Evolutionary conservation across 2,329 filamentous ascomycete species (phyloP).

Genomic region (Verticillium nonalfalfae): DNA sequence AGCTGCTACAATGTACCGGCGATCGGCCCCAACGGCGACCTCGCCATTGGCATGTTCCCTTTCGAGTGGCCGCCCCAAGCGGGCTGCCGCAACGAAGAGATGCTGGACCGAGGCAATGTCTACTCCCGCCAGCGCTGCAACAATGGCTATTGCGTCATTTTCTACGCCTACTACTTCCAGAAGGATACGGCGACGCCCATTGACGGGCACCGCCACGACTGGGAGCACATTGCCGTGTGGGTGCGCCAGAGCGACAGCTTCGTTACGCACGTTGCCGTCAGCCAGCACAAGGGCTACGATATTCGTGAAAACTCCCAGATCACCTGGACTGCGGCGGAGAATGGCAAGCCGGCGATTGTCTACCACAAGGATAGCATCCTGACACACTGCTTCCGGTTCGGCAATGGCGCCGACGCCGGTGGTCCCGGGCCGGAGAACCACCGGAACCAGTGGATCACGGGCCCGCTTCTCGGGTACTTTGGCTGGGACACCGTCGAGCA

Average conservation of each 20-base stretch:
- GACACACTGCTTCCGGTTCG: background rate
- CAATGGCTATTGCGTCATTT: slow-evolving; percentile 23
- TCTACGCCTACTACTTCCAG: slow-evolving; percentile 20
- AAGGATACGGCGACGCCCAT: slow-evolving; percentile 15
- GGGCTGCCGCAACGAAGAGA: slow-evolving; percentile 19
- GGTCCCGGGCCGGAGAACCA: background rate
- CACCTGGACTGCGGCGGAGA: background rate
- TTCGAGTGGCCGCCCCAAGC: background rate
- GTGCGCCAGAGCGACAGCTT: background rate
- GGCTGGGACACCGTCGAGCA: background rate
- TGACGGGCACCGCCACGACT: slow-evolving; percentile 30
- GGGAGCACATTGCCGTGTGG: slow-evolving; percentile 23
- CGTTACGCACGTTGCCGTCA: background rate
- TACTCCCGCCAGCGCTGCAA: slow-evolving; percentile 24
- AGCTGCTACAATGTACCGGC: slow-evolving; percentile 33
- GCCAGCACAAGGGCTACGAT: background rate
- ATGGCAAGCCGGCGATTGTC: background rate
- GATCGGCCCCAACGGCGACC: slow-evolving; percentile 16
- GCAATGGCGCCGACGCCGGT: background rate
- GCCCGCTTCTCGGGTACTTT: background rate
- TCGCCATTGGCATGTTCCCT: background rate
- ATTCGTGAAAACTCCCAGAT: background rate
- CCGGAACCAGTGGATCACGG: background rate
- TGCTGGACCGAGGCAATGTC: slow-evolving; percentile 22
- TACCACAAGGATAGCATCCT: background rate